These are phyloP conservation scores for Xylaria acuta DNA, from an alignment of 495 filamentous ascomycete genomes.

Conservation along the genomic window DNA sequence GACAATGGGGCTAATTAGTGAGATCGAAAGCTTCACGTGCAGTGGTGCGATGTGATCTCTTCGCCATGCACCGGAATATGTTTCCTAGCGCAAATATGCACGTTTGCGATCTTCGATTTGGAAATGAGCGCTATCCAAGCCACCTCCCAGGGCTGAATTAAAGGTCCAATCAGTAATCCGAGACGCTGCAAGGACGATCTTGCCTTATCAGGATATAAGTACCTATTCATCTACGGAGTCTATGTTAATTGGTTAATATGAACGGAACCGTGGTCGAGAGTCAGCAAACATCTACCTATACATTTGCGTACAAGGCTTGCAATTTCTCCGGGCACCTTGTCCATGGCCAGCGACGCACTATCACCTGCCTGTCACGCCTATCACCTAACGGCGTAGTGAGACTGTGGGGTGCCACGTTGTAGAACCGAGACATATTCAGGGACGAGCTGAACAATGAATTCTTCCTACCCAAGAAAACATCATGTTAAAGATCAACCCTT, in stretches of 20 bases:
- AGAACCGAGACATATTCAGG: slow-evolving; percentile 17
- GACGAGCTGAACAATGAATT: slow-evolving; percentile 13
- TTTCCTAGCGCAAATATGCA: slow-evolving; percentile 12
- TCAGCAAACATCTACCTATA: slow-evolving; percentile 6
- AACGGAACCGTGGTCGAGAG: background rate
- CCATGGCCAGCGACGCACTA: slow-evolving; percentile 11
- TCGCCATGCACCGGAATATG: slow-evolving; percentile 21
- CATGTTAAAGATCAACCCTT: too few species aligned
- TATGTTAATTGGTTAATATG: slow-evolving; percentile 4
- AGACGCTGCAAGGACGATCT: slow-evolving; percentile 9
- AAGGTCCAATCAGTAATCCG: slow-evolving; percentile 8
- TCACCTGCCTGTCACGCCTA: slow-evolving; percentile 15
- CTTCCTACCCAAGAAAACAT: slow-evolving; percentile 6
- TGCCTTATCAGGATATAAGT: slow-evolving; percentile 1
- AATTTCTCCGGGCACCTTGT: slow-evolving; percentile 26
- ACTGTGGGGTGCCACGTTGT: slow-evolving; percentile 26
- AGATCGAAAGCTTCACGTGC: slow-evolving; percentile 12
- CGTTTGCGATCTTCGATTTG: slow-evolving; percentile 18
- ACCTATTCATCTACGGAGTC: background rate
- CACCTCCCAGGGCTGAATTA: slow-evolving; percentile 17
- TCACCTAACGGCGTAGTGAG: slow-evolving; percentile 8
- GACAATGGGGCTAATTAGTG: background rate
- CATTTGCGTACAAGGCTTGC: slow-evolving; percentile 15
- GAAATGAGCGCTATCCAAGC: slow-evolving; percentile 10
- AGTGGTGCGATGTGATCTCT: slow-evolving; percentile 20